Percentiles rank a stretch among this genome's conserved stretches.
These are phyloP conservation scores for Aspergillus felis DNA, from an alignment of 2,329 filamentous ascomycete species.

Conservation along the genomic window DNA sequence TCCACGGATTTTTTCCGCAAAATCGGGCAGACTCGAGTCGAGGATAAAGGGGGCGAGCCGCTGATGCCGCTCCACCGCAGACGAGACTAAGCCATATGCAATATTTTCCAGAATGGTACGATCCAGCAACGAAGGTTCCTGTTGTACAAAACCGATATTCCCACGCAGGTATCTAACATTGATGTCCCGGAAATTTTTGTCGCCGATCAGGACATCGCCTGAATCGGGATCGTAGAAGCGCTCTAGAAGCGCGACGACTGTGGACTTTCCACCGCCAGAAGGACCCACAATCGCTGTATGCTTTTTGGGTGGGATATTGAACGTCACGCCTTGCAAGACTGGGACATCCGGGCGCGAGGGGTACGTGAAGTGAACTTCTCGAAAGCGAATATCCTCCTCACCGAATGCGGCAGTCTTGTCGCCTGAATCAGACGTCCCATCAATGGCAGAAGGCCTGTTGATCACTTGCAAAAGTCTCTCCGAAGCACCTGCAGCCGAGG, in stretches of 20 bases:
- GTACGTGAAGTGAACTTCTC: slow-evolving; percentile 35
- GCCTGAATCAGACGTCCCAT: slow-evolving; percentile 30
- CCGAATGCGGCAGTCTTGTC: slow-evolving; percentile 20
- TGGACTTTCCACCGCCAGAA: slow-evolving; percentile 53
- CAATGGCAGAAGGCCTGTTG: slow-evolving; percentile 47
- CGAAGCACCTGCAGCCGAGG: slow-evolving; percentile 50
- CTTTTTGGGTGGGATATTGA: slow-evolving; percentile 32
- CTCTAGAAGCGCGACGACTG: slow-evolving; percentile 35
- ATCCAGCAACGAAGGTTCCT: slow-evolving; percentile 50
- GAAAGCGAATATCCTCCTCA: slow-evolving; percentile 26
- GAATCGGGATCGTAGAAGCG: slow-evolving; percentile 35
- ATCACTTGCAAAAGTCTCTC: slow-evolving; percentile 57
- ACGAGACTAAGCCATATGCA: slow-evolving; percentile 47
- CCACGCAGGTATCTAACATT: slow-evolving; percentile 35
- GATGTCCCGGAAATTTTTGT: slow-evolving; percentile 24
- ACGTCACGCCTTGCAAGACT: slow-evolving; percentile 29
- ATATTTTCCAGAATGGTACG: slow-evolving; percentile 54
- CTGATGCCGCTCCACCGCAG: slow-evolving; percentile 22
- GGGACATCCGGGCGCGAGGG: slow-evolving; percentile 34
- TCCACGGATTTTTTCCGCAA: slow-evolving; percentile 21
- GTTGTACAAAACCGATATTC: slow-evolving; percentile 44
- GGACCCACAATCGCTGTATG: slow-evolving; percentile 47
- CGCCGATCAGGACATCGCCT: slow-evolving; percentile 30
- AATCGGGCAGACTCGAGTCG: slow-evolving; percentile 22
- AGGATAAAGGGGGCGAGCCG: slow-evolving; percentile 22